Percentiles rank a stretch among this genome's conserved stretches.
Conservation (phyloP, 192 early-diverging fungal species). For the Martensiomyces pterosporus region DNA sequence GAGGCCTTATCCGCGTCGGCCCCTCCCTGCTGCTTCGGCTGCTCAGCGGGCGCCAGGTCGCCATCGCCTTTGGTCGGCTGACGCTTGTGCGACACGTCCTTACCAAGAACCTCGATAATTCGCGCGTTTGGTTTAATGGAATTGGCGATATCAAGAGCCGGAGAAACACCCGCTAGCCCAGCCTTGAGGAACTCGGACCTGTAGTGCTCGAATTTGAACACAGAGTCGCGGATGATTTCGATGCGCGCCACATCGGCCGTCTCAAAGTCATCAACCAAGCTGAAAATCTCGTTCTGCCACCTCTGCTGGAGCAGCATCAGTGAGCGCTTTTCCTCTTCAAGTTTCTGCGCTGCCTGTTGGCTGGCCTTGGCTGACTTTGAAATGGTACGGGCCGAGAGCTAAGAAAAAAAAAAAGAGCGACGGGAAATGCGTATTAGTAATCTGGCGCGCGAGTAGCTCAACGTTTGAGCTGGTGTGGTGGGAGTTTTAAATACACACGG, state of each 20-base stretch:
- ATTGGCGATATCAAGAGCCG: slow-evolving; percentile 13
- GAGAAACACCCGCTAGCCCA: slow-evolving; percentile 3
- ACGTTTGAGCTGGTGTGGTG: too few relatives aligned
- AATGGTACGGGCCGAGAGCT: slow-evolving; percentile 29
- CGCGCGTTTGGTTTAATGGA: slow-evolving; percentile 4
- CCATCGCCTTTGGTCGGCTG: too few relatives aligned
- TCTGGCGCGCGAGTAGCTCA: too few relatives aligned
- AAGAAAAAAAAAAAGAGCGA: background rate
- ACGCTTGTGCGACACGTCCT: too few relatives aligned
- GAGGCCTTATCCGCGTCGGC: background rate
- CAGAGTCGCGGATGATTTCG: slow-evolving; percentile 29
- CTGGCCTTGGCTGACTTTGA: slow-evolving; percentile 33
- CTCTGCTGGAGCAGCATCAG: slow-evolving; percentile 31
- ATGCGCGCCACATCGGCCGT: slow-evolving; percentile 35
- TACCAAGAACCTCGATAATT: slow-evolving; percentile 16
- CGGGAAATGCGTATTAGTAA: too few relatives aligned
- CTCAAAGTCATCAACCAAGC: slow-evolving; percentile 39
- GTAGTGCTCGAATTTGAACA: slow-evolving; percentile 43
- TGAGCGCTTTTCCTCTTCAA: slow-evolving; percentile 28
- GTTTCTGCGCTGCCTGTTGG: slow-evolving; percentile 29
- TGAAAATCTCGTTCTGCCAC: slow-evolving; percentile 35
- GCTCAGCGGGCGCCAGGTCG: too few relatives aligned
- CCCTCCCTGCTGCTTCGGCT: background rate
- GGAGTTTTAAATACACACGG: too few relatives aligned
- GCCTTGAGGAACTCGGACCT: slow-evolving; percentile 33